phyloP scores from a whole-genome alignment of 2,329 filamentous ascomycete species.

The Metarhizium rileyi region DNA sequence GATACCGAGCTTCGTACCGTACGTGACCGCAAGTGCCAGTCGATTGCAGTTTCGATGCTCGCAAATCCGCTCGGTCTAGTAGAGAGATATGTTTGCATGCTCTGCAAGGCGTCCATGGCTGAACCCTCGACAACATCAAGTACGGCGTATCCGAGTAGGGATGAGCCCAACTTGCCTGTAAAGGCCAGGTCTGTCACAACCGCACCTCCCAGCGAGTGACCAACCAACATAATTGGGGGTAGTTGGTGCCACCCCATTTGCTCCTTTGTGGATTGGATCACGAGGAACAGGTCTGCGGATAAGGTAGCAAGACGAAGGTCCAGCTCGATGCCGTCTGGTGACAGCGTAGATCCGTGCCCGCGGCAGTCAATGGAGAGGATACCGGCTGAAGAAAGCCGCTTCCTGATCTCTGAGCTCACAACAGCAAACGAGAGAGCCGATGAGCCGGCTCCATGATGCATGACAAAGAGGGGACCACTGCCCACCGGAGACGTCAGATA shows the following conservation, averaged over 20 bases:
- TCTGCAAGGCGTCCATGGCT: slow-evolving; percentile 86
- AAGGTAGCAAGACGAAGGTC: slow-evolving; percentile 68
- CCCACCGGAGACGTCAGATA: slow-evolving; percentile 77
- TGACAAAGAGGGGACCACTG: slow-evolving; percentile 75
- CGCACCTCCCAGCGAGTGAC: slow-evolving; percentile 86
- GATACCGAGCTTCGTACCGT: slow-evolving; percentile 76
- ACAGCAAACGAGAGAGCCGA: slow-evolving; percentile 87
- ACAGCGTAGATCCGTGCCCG: slow-evolving; percentile 69
- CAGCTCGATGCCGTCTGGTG: slow-evolving; percentile 28
- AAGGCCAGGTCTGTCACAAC: slow-evolving; percentile 81
- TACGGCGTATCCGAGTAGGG: slow-evolving; percentile 76
- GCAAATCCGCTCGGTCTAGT: slow-evolving; percentile 71
- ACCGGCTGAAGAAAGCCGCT: slow-evolving; percentile 67
- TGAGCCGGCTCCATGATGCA: slow-evolving; percentile 90
- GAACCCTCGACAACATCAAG: slow-evolving; percentile 94
- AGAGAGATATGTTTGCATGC: slow-evolving; percentile 86
- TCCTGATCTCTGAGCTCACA: slow-evolving; percentile 67
- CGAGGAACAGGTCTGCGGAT: slow-evolving; percentile 59
- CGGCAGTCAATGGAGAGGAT: slow-evolving; percentile 79
- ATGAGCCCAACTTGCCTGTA: slow-evolving; percentile 51
- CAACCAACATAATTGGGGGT: slow-evolving; percentile 75
- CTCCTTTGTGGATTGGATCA: slow-evolving; percentile 56
- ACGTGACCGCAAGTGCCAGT: slow-evolving; percentile 86
- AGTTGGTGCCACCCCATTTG: slow-evolving; percentile 64
- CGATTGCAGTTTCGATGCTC: slow-evolving; percentile 70